These are phyloP conservation scores for Aspergillus brasiliensis DNA, from an alignment of 2,329 filamentous ascomycete genomes.

Conservation along the genomic window DNA sequence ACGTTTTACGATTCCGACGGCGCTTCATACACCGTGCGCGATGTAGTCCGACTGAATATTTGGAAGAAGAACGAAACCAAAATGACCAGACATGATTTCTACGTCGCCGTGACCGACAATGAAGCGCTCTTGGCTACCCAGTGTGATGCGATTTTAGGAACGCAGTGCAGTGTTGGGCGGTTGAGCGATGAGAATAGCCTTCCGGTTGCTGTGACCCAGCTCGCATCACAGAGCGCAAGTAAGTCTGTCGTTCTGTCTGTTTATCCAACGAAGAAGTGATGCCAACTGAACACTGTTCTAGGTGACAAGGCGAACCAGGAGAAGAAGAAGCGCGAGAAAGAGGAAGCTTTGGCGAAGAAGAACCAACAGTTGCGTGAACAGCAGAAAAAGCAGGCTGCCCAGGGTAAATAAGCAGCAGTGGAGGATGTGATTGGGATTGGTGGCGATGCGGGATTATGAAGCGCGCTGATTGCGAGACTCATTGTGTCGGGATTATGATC, in stretches of 20 bases:
- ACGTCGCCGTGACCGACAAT: background rate
- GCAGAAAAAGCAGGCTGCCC: background rate
- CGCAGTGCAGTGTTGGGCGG: background rate
- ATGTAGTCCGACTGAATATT: background rate
- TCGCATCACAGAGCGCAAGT: background rate
- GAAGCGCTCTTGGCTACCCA: background rate
- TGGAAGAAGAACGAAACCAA: background rate
- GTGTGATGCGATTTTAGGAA: background rate
- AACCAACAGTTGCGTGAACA: background rate
- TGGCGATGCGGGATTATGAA: too few species aligned
- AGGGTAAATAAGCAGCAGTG: background rate
- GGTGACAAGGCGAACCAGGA: background rate
- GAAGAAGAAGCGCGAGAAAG: background rate
- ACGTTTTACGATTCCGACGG: background rate
- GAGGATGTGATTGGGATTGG: background rate
- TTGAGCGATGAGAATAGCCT: background rate
- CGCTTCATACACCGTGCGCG: background rate
- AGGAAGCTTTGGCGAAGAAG: background rate
- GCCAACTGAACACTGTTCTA: background rate
- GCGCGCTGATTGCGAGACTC: too few species aligned
- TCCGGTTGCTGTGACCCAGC: background rate
- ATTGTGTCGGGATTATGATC: too few species aligned
- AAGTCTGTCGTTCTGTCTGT: background rate
- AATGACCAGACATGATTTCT: background rate
- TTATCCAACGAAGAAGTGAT: background rate